Percentiles rank a stretch among this genome's conserved stretches.
Evolutionary conservation across 371 early-diverging fungal species (phyloP).

Genomic region (Mortierella sp.): DNA sequence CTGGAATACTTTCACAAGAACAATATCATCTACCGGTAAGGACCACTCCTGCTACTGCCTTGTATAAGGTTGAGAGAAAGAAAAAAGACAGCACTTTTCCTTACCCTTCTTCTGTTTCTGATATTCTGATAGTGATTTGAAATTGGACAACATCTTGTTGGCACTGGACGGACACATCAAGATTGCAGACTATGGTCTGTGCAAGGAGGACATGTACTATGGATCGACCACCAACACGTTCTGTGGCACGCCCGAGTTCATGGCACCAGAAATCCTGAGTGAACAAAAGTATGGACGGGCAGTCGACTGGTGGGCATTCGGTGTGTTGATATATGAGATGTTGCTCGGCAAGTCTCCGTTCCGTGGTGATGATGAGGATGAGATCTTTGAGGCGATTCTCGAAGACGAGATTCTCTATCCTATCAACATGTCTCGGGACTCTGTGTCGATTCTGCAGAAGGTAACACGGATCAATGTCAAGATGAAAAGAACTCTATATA

Average conservation of each 20-base stretch:
- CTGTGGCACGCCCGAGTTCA: slow-evolving; percentile 99
- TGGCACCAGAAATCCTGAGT: slow-evolving; percentile 98
- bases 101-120: neutral
- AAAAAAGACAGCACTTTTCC: neutral
- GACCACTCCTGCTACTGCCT: no score
- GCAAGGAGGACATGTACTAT: slow-evolving; percentile 94
- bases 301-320: slow-evolving; percentile 99
- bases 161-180: slow-evolving; percentile 96
- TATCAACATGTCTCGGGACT: slow-evolving; percentile 87
- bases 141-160: slow-evolving; percentile 98
- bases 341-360: slow-evolving; percentile 94
- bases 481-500: neutral
- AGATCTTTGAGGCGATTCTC: slow-evolving; percentile 94
- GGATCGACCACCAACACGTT: slow-evolving; percentile 90
- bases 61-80: no score
- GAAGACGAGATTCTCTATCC: slow-evolving; percentile 94
- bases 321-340: slow-evolving; percentile 99
- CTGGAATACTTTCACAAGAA: slow-evolving; percentile 96
- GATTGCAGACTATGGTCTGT: slow-evolving; percentile 98
- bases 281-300: slow-evolving; percentile 93
- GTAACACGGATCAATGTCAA: slow-evolving; percentile 52
- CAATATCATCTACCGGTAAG: slow-evolving; percentile 92
- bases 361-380: slow-evolving; percentile 93
- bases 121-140: slow-evolving; percentile 81
- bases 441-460: slow-evolving; percentile 87